These are phyloP conservation scores for Prunus padus DNA, from an alignment of 306 rosid species.

Conservation along the genomic window DNA sequence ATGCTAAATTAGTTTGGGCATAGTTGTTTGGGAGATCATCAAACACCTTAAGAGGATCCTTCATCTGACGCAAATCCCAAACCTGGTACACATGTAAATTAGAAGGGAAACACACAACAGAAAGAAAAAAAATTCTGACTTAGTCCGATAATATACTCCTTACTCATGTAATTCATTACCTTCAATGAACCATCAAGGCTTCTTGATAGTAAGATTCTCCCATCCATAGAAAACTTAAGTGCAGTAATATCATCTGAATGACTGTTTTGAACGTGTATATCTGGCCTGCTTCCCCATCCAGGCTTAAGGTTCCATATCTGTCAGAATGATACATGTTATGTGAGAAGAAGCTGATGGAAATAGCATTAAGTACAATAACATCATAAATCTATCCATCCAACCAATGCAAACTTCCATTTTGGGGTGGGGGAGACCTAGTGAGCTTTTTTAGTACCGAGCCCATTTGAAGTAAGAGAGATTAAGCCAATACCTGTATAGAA, in stretches of 20 bases:
- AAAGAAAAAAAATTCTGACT: background rate
- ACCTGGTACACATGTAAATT: conserved; percentile 48
- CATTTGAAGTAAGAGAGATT: conserved; percentile 8
- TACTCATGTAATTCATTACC: conserved; percentile 39
- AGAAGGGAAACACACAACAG: conserved; percentile 15
- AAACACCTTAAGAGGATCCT: conserved; percentile 69
- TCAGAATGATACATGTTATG: conserved; percentile 22
- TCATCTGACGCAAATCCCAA: conserved; percentile 90
- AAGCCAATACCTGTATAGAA: conserved; percentile 72
- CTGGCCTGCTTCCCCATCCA: conserved; percentile 99
- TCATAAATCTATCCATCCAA: background rate
- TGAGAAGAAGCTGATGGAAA: conserved; percentile 19
- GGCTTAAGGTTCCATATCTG: conserved; percentile 89
- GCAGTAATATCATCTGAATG: conserved; percentile 77
- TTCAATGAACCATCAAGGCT: conserved; percentile 82
- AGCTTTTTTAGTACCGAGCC: conserved; percentile 6
- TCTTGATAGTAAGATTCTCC: conserved; percentile 67
- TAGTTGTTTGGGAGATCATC: conserved; percentile 81
- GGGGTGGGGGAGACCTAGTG: background rate
- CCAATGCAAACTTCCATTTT: background rate
- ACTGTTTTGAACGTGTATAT: conserved; percentile 55
- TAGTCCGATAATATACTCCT: conserved; percentile 26
- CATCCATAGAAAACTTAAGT: conserved; percentile 81
- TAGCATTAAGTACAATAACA: conserved; percentile 10
- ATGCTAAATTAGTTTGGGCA: conserved; percentile 84